Percentiles rank a stretch among this genome's conserved stretches.
Conservation (phyloP, 176 grass and related monocot genomes). For the maize (Zea mays) region DNA sequence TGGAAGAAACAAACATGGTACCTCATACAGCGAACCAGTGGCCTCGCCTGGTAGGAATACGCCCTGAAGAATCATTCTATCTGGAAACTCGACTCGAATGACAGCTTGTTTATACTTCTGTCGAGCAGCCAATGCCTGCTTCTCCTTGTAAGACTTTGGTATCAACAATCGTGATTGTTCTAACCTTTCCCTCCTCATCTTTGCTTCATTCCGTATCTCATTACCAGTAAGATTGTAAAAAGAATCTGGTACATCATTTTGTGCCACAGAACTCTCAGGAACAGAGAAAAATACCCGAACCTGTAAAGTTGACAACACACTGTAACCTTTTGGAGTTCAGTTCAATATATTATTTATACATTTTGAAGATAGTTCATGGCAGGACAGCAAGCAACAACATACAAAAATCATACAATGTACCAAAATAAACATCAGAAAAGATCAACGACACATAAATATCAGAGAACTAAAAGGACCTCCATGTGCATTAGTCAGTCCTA, state of each 20-base stretch:
- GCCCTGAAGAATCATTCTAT: constrained; percentile 83
- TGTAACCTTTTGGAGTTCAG: neutral
- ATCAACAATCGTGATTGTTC: constrained; percentile 76
- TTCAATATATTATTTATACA: neutral
- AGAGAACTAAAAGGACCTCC: neutral
- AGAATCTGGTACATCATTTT: constrained; percentile 78
- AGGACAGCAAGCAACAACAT: neutral
- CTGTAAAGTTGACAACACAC: constrained; percentile 47
- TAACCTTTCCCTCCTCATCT: constrained; percentile 75
- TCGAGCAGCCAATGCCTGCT: constrained; percentile 67
- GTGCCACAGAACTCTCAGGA: constrained; percentile 55
- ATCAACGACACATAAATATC: neutral
- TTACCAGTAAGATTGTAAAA: constrained; percentile 61
- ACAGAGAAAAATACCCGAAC: constrained; percentile 69
- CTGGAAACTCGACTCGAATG: constrained; percentile 87
- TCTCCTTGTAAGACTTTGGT: constrained; percentile 92
- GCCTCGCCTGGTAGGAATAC: constrained; percentile 76
- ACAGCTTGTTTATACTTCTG: constrained; percentile 70
- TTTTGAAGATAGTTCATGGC: neutral
- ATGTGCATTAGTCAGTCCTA: neutral
- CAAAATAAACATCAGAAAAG: neutral
- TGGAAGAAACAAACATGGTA: constrained; percentile 30
- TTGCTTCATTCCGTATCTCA: constrained; percentile 79
- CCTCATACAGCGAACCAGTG: constrained; percentile 77
- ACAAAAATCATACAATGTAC: neutral